Evolutionary conservation across 2,329 filamentous ascomycete species (phyloP), one percentile per base, ranked within the genome.

Genomic region (Aureobasidium subglaciale): DNA sequence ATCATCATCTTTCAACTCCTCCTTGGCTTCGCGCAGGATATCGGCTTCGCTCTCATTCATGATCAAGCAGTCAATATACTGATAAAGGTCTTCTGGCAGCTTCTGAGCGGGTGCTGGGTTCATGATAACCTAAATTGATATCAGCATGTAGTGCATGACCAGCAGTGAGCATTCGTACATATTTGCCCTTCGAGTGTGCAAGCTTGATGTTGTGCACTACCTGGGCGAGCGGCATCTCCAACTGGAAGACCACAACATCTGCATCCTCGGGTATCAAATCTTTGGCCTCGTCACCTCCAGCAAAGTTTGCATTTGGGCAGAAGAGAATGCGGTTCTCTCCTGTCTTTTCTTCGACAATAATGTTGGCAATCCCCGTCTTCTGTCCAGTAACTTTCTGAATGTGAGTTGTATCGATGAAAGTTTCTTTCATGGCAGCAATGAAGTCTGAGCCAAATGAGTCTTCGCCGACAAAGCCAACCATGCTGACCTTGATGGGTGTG

Each of bases 31-130:
- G 0, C 82, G 84, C 55, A 95, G 78, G 48, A 91, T 80, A 8
- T 84, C 80, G 2, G 90, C 88, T 73, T 96, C 91, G 1, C 86
- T 93, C 75, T 96, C 91, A 66, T 97, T 96, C 64, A 96, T 81
- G 49, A 96, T 82, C 40, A 96, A 76, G 64, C 95, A 89, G 38
- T 84, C 83, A 29, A 96, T 78, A 1, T 80, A 81, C 6, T 68
- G 63, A 67, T 87, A 93, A 8, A 82, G 83, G 25, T 81, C 77
- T 0, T 75, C 75, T 1, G 88, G 90, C 3, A 96, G 71, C 8
- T 73, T 70, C 41, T 84, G 78, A 3, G 90, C 90, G 1, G 75
- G 75, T 3, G 91, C 91, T 15, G 91, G 90, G 69, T 96, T 97
- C 60, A 96, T 79, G 48, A 96, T 79, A 2, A 92, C 85, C 58